Base-by-base conservation (phyloP, 768 basidiomycete species). In the Termitomyces sp. region DNA sequence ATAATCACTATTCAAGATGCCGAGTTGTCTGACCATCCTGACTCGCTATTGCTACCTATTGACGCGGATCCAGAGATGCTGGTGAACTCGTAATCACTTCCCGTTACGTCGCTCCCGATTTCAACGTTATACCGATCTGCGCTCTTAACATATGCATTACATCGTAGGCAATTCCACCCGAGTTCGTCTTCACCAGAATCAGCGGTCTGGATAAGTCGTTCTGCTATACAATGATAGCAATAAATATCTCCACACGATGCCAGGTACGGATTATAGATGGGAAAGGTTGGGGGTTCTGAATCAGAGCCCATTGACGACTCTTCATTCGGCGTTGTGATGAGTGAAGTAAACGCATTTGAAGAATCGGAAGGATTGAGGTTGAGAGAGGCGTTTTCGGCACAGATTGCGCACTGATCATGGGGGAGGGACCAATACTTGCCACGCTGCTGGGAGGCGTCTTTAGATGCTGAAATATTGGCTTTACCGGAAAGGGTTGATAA, bases 211-310 rank as follows among this genome's bases (percentile, higher is more conserved):
- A 92, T 80, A 76, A 98, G 82, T 61, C 86, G 85, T 68, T 91
- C 90, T 14, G 92, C 83, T 44, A 98, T 79, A 72, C 97, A 99
- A 65, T 89, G 87, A 71, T 98, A 99, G 73, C 97, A 98, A 74
- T 95, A 99, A 14, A 83, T 70, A 68, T 97, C 93, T 7, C 85
- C 88, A 62, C 91, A 95, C 33, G 87, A 86, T 36, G 93, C 86
- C 52, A 88, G 74, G 68, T 96, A 98, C 0, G 95, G 88, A 47
- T 85, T 88, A 67, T 88, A 80, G 61, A 96, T 83, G 3, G 92
- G 89, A 66, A 85, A 77, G 35, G 79, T 64, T 4, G 85, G 81
- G 26, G 82, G 78, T 56, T 78, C 79, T 26, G 72, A 72, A 38
- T 75, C 77, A 40, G 70, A 63, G 6, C 57, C 61, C 18, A 68